Conservation (phyloP, 129 eudicot genomes). For the Glebionis coronaria region DNA sequence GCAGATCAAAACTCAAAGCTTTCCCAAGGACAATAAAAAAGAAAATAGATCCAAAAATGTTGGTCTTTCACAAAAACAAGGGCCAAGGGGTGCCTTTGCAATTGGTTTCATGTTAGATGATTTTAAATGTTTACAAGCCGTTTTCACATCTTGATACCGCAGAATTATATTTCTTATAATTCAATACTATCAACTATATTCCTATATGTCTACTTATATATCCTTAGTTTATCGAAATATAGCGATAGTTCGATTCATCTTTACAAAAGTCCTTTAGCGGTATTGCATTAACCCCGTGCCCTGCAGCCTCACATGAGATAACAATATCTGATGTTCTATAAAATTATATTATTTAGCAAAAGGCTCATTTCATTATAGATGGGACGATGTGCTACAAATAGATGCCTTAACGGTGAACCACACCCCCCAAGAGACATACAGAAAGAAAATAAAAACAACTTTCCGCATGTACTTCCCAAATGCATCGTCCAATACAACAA, state of each 20-base stretch:
- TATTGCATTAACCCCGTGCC: neutral
- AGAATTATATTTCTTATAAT: neutral
- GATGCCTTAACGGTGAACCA: slow-evolving; percentile 1
- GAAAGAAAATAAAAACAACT: too few species aligned
- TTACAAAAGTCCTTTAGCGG: slow-evolving; percentile 1
- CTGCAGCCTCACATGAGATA: slow-evolving; percentile 1
- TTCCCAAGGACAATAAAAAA: neutral
- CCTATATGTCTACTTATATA: neutral
- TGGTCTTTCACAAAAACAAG: too few species aligned
- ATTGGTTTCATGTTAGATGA: slow-evolving; percentile 11
- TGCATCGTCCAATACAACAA: too few species aligned
- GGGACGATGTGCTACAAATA: too few species aligned
- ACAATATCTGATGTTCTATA: neutral
- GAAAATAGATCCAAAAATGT: neutral
- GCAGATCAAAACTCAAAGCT: neutral
- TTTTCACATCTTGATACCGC: neutral
- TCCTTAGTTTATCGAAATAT: neutral
- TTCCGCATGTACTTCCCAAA: neutral
- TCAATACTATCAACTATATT: slow-evolving; percentile 10
- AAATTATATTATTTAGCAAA: neutral
- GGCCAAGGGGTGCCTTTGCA: neutral
- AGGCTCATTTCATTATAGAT: too few species aligned
- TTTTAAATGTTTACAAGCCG: neutral
- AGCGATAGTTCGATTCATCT: too few species aligned
- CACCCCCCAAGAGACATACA: too few species aligned